A percentile compares a stretch with the other conserved stretches of the same genome.
Evolutionary conservation across 176 grass and related monocot genomes (phyloP).

Genomic region (maize (Zea mays)): Zm-B73-REFERENCE-NAM-5.0 NC_050096.1:300679501-300680000

Average conservation of each 20-base stretch:
- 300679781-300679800: not conserved
- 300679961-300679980: not conserved
- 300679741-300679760: not conserved
- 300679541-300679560: not conserved
- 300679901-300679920: slow-evolving; percentile 6
- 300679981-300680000: not conserved
- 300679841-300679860: slow-evolving; percentile 12
- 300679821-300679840: slow-evolving; percentile 8
- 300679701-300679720: slow-evolving; percentile 11
- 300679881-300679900: not conserved
- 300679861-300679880: not conserved
- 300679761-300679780: slow-evolving; percentile 2
- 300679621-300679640: slow-evolving; percentile 17
- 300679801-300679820: not conserved
- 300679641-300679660: slow-evolving; percentile 9
- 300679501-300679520: slow-evolving; percentile 18
- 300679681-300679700: not conserved
- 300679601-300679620: not conserved
- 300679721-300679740: not conserved
- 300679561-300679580: not conserved
- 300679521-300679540: not conserved
- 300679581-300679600: not conserved
- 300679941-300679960: slow-evolving; percentile 8
- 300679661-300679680: slow-evolving; percentile 3
- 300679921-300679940: not conserved